Conservation (phyloP, 2,329 filamentous ascomycete genomes). For the Verticillium longisporum region DNA sequence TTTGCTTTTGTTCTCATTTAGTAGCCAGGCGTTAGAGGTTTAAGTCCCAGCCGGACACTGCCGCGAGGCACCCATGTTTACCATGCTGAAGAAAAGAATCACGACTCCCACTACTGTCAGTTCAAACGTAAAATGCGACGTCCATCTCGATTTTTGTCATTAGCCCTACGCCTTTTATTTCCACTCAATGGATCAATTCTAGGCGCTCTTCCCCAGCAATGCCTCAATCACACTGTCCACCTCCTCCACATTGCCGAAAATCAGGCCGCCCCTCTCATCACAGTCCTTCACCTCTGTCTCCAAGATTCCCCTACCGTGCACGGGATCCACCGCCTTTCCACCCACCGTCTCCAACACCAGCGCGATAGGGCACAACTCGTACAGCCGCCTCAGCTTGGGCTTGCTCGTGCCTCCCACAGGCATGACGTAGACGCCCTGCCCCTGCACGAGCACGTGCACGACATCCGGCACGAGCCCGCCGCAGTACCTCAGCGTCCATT, state of each 20-base stretch:
- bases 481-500: slow-evolving; percentile 54
- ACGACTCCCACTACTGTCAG: neutral
- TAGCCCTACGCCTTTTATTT: neutral
- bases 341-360: slow-evolving; percentile 54
- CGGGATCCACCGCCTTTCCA: slow-evolving; percentile 46
- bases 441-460: slow-evolving; percentile 52
- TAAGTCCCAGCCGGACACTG: neutral
- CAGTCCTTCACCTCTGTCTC: slow-evolving; percentile 28
- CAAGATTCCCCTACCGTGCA: slow-evolving; percentile 32
- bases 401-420: slow-evolving; percentile 44
- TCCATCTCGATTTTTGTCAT: neutral
- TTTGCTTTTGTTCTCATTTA: neutral
- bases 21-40: slow-evolving; percentile 1
- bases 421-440: slow-evolving; percentile 54
- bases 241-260: slow-evolving; percentile 44
- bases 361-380: slow-evolving; percentile 54
- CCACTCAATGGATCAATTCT: neutral
- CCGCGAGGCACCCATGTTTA: neutral
- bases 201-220: slow-evolving; percentile 7
- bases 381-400: slow-evolving; percentile 52
- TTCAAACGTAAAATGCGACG: neutral
- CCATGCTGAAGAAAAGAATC: neutral
- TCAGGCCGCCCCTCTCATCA: slow-evolving; percentile 42
- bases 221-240: slow-evolving; percentile 28
- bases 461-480: slow-evolving; percentile 57